Evolutionary conservation across 2,329 filamentous ascomycete species (phyloP).

Genomic region (Verticillium nubilum): DNA sequence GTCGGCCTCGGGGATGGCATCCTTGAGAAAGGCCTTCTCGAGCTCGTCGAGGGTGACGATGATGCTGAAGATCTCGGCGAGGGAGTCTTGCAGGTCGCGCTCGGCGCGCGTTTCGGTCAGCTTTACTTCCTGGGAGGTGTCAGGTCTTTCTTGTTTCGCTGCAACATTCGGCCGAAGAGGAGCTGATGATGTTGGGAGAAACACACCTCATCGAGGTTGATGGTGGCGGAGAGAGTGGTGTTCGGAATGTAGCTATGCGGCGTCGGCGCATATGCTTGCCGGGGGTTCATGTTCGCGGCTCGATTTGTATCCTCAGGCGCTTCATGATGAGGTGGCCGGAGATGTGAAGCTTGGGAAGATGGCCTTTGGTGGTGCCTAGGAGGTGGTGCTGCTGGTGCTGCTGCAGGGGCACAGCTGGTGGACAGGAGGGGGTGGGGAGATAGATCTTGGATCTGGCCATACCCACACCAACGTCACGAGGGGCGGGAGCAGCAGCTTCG

Average conservation of each 20-base stretch:
- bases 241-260: conserved; percentile 90
- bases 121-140: conserved; percentile 71
- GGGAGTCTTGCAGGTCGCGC: conserved; percentile 88
- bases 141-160: conserved; percentile 45
- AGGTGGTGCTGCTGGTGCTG: neutral
- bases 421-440: neutral
- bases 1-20: conserved; percentile 84
- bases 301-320: neutral
- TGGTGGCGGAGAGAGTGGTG: conserved; percentile 74
- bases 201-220: conserved; percentile 84
- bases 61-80: conserved; percentile 97
- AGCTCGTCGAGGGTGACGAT: conserved; percentile 92
- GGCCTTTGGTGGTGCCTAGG: neutral
- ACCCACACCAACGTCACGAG: too few species aligned
- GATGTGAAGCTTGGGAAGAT: neutral
- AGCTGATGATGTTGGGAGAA: neutral
- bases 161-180: neutral
- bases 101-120: conserved; percentile 81
- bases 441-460: too few species aligned
- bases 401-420: neutral
- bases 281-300: conserved; percentile 41
- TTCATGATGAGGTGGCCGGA: conserved; percentile 1
- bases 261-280: conserved; percentile 79
- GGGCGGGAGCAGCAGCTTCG: too few species aligned
- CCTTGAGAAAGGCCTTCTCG: conserved; percentile 94